Conservation (phyloP, 1,284 basidiomycete genomes). For the Anthracocystis panici-leucophaei region DNA sequence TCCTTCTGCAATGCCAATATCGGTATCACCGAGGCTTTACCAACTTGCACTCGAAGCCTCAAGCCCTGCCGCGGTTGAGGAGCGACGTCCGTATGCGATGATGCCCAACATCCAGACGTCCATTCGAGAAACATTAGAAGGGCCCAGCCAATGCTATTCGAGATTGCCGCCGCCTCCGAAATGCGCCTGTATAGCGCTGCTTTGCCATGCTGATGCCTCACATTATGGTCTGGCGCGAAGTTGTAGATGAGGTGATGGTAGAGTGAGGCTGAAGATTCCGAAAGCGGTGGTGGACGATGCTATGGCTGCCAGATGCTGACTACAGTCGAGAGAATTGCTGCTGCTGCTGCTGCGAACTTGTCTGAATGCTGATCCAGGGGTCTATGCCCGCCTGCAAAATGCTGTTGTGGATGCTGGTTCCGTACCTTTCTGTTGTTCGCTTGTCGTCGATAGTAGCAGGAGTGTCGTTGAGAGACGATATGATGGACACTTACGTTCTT, state of each 20-base stretch:
- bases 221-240: neutral
- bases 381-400: neutral
- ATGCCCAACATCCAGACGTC: no score
- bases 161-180: neutral
- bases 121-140: no score
- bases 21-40: neutral
- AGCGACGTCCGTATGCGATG: no score
- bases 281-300: neutral
- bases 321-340: neutral
- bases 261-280: neutral
- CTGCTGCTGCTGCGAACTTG: slow-evolving; percentile 4
- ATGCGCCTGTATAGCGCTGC: neutral
- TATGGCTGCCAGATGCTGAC: neutral
- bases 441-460: slow-evolving; percentile 25
- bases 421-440: slow-evolving; percentile 13
- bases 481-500: slow-evolving; percentile 38
- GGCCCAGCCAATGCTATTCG: neutral
- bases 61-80: no score
- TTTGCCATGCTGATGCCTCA: slow-evolving; percentile 5
- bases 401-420: neutral
- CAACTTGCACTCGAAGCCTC: no score
- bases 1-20: neutral
- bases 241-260: neutral
- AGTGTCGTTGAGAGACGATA: slow-evolving; percentile 13
- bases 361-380: slow-evolving; percentile 4